Conservation (phyloP, 1,139 yeast species). For the Sugiyamaella pinicola region DNA sequence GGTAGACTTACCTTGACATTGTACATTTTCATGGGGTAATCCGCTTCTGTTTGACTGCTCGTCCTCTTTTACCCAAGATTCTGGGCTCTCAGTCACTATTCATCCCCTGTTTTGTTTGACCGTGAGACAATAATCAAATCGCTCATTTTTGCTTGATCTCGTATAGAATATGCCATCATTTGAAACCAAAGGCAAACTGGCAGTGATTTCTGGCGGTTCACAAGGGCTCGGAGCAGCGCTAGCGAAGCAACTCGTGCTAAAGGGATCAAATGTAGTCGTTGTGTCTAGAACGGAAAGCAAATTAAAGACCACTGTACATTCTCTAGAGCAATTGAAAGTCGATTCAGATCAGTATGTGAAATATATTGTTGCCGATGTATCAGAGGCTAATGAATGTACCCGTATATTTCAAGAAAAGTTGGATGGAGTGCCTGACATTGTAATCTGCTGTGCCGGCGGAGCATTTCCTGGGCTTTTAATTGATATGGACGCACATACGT, state of each 20-base stretch:
- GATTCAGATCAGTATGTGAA: slow-evolving; percentile 44
- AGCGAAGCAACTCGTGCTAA: slow-evolving; percentile 58
- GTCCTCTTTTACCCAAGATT: too few species aligned
- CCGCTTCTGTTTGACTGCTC: too few species aligned
- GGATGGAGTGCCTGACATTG: slow-evolving; percentile 59
- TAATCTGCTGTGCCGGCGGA: slow-evolving; percentile 87
- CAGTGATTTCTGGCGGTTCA: slow-evolving; percentile 90
- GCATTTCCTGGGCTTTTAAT: slow-evolving; percentile 77
- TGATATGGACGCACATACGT: slow-evolving; percentile 62
- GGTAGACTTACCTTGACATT: too few species aligned
- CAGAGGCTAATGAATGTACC: slow-evolving; percentile 56
- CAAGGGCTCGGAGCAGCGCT: slow-evolving; percentile 90
- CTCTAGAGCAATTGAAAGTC: slow-evolving; percentile 42
- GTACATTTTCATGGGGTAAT: too few species aligned
- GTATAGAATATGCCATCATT: slow-evolving; percentile 3
- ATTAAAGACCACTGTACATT: slow-evolving; percentile 51
- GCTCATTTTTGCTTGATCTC: too few species aligned
- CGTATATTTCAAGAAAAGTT: slow-evolving; percentile 44
- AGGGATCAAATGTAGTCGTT: slow-evolving; percentile 66
- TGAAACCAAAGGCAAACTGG: slow-evolving; percentile 46
- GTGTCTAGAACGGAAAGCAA: slow-evolving; percentile 74
- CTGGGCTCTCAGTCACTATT: too few species aligned
- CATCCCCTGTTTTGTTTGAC: not conserved
- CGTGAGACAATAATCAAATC: not conserved
- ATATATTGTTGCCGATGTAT: slow-evolving; percentile 66